A percentile compares a stretch with the other conserved stretches of the same genome.
Evolutionary conservation across 768 basidiomycete species (phyloP).

Genomic region (Tephrocybe rancida): DNA sequence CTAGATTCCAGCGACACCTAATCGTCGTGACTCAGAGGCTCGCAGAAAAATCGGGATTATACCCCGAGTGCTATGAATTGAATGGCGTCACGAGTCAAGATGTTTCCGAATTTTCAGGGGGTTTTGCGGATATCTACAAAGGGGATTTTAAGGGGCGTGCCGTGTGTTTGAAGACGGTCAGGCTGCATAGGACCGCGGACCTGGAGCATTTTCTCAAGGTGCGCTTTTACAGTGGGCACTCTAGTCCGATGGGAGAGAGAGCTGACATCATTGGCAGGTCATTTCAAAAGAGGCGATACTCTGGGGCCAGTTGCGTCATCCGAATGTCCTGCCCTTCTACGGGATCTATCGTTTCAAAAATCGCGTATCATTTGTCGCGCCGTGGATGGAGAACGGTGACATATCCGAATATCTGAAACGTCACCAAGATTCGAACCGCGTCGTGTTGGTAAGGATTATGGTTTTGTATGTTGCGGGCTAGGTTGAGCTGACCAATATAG

Average conservation of each 20-base stretch:
- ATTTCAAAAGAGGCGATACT: background rate
- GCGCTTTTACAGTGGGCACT: background rate
- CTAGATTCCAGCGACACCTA: background rate
- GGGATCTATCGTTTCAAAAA: slow-evolving; percentile 4
- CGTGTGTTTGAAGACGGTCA: slow-evolving; percentile 1
- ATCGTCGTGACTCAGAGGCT: slow-evolving; percentile 5
- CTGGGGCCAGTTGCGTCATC: background rate
- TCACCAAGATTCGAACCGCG: background rate
- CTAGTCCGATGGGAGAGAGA: too few relatives aligned
- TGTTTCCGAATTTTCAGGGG: background rate
- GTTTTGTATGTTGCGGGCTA: background rate
- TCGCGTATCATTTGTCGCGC: slow-evolving; percentile 1
- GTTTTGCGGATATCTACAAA: slow-evolving; percentile 5
- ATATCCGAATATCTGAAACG: background rate
- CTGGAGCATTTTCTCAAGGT: slow-evolving; percentile 1
- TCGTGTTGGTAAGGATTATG: background rate
- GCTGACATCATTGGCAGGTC: background rate
- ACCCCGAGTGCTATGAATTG: slow-evolving; percentile 6
- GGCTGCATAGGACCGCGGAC: background rate
- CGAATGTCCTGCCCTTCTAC: slow-evolving; percentile 1
- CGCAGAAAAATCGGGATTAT: background rate
- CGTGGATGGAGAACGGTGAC: slow-evolving; percentile 9
- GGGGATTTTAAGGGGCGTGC: background rate
- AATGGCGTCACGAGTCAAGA: background rate
- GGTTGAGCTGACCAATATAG: slow-evolving; percentile 12